Evolutionary conservation across 2,329 filamentous ascomycete genomes (phyloP).

Genomic region (Aspergillus sp.): DNA sequence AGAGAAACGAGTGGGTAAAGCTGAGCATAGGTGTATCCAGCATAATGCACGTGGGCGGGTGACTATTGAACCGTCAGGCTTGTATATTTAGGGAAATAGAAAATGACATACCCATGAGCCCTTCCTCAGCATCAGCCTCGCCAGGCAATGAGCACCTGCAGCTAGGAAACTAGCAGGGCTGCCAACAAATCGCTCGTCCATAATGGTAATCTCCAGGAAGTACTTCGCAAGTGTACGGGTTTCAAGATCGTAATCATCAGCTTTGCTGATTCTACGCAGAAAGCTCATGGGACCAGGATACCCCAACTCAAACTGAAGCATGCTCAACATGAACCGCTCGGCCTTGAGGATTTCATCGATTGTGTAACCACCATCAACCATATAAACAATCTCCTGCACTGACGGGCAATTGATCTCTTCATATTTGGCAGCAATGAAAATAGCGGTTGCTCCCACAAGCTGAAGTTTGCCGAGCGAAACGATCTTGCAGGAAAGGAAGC

Average conservation of each 20-base stretch:
- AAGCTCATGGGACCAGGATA: slow-evolving; percentile 99
- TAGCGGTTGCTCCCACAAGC: slow-evolving; percentile 90
- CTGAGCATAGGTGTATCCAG: slow-evolving; percentile 86
- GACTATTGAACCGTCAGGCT: slow-evolving; percentile 54
- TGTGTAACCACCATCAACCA: slow-evolving; percentile 92
- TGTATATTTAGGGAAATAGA: slow-evolving; percentile 1
- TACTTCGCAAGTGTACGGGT: slow-evolving; percentile 96
- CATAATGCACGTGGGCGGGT: slow-evolving; percentile 83
- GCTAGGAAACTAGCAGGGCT: slow-evolving; percentile 87
- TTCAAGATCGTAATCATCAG: slow-evolving; percentile 95
- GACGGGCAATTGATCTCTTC: slow-evolving; percentile 99
- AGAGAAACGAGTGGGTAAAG: slow-evolving; percentile 73
- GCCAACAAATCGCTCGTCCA: slow-evolving; percentile 96
- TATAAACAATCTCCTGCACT: slow-evolving; percentile 92
- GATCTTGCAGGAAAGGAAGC: slow-evolving; percentile 91
- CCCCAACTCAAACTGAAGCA: slow-evolving; percentile 92
- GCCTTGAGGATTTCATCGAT: slow-evolving; percentile 93
- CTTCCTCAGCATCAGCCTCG: slow-evolving; percentile 84
- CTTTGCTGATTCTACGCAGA: slow-evolving; percentile 93
- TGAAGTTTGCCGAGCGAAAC: slow-evolving; percentile 94
- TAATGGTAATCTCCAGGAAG: slow-evolving; percentile 92
- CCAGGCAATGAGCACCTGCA: slow-evolving; percentile 88
- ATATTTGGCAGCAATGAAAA: slow-evolving; percentile 96
- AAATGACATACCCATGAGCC: slow-evolving; percentile 77
- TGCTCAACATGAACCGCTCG: slow-evolving; percentile 96